Evolutionary conservation across 306 rosid species (phyloP).

Genomic region (Hylodesmum podocarpum): DNA sequence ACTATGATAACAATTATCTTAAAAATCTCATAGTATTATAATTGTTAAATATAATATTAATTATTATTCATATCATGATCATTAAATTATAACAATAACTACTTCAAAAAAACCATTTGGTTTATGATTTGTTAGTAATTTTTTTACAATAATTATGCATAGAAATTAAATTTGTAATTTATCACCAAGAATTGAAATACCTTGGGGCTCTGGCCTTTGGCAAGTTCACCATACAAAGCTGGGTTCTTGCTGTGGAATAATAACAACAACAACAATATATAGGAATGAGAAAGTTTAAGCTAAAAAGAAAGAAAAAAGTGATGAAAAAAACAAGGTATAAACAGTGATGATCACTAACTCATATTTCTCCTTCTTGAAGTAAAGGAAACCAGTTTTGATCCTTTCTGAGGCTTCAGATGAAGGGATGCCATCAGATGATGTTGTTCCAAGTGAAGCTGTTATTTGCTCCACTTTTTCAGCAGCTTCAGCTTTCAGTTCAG

Average conservation of each 20-base stretch:
- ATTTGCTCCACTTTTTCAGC: slow-evolving; percentile 79
- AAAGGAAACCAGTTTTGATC: slow-evolving; percentile 69
- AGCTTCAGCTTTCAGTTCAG: slow-evolving; percentile 59
- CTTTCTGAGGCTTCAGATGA: slow-evolving; percentile 72
- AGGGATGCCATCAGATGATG: slow-evolving; percentile 34
- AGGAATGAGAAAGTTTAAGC: slow-evolving; percentile 16
- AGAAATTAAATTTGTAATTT: background rate
- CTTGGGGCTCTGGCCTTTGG: slow-evolving; percentile 94
- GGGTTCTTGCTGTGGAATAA: slow-evolving; percentile 63
- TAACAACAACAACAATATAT: background rate
- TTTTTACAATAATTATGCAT: background rate
- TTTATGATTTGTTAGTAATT: no score
- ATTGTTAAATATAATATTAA: no score
- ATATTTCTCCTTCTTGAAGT: slow-evolving; percentile 94
- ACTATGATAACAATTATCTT: background rate
- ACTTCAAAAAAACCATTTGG: no score
- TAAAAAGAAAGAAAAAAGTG: background rate
- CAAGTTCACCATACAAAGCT: slow-evolving; percentile 79
- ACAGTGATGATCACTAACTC: slow-evolving; percentile 51
- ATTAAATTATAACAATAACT: no score
- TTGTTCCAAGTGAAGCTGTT: slow-evolving; percentile 59
- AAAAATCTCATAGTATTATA: no score
- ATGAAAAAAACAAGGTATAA: background rate
- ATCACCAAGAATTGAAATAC: slow-evolving; percentile 33
- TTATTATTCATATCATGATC: no score